A percentile compares a stretch with the other conserved stretches of the same genome.
Evolutionary conservation across 148 eudicot species (phyloP).

Genomic region (Cornus controversa): DNA sequence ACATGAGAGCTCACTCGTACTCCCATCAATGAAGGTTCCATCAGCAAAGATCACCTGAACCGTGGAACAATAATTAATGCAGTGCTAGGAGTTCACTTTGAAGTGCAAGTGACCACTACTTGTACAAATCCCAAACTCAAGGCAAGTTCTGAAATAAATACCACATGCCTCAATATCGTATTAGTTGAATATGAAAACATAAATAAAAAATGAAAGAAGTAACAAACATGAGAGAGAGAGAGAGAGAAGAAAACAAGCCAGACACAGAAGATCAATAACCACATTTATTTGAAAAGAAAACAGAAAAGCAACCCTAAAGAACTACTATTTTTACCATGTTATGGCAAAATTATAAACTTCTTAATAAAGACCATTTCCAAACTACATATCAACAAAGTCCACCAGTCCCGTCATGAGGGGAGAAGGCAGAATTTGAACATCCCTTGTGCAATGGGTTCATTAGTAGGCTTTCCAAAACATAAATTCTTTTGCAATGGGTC

Average conservation of each 20-base stretch:
- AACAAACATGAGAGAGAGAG: background rate
- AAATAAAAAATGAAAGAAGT: no score
- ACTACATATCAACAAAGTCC: background rate
- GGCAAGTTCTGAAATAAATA: background rate
- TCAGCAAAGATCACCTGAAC: conserved; percentile 91
- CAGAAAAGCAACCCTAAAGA: background rate
- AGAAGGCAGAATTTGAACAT: no score
- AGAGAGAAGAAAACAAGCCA: background rate
- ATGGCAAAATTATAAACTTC: background rate
- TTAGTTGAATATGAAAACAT: no score
- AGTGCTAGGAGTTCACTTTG: background rate
- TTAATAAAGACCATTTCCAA: background rate
- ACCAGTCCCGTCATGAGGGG: background rate
- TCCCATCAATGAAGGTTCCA: conserved; percentile 93
- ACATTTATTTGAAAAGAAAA: background rate
- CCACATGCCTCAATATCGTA: background rate
- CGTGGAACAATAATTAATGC: conserved; percentile 16
- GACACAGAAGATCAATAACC: background rate
- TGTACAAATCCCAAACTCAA: background rate
- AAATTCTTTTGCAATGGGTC: no score
- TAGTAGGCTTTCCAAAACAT: no score
- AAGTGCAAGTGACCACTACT: background rate
- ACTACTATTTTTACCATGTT: background rate
- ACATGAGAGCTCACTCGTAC: conserved; percentile 97
- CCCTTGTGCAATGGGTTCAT: no score